Percentiles rank a stretch among this genome's conserved stretches.
phyloP scores from a whole-genome alignment of 202 grass and related monocot species.

The Setaria viridis region DNA sequence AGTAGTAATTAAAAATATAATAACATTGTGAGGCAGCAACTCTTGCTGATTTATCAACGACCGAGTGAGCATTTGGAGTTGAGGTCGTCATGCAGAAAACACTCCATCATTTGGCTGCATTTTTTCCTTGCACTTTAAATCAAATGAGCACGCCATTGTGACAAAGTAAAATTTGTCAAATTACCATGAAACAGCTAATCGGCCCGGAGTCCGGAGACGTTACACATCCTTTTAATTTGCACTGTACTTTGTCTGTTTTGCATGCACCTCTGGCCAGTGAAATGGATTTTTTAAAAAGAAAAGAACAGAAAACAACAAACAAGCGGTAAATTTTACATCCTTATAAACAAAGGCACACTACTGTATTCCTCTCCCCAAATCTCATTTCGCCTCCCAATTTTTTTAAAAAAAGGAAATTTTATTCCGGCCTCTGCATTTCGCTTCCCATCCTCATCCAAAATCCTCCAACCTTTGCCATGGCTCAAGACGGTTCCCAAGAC shows the following conservation, averaged over 20 bases:
- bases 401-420: too few relatives aligned
- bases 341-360: background rate
- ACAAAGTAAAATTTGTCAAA: background rate
- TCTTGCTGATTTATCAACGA: background rate
- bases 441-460: slow-evolving; percentile 1
- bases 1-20: background rate
- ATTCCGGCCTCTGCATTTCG: background rate
- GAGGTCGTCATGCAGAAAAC: slow-evolving; percentile 9
- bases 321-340: background rate
- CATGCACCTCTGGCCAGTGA: background rate
- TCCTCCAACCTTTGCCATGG: slow-evolving; percentile 20
- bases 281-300: background rate
- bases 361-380: background rate
- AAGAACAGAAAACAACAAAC: background rate
- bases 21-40: background rate
- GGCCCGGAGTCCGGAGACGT: too few relatives aligned
- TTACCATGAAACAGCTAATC: background rate
- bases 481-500: background rate
- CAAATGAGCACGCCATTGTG: background rate
- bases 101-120: background rate
- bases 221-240: background rate
- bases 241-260: background rate
- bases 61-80: background rate
- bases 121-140: background rate
- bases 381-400: background rate